Percentiles rank a stretch among this genome's conserved stretches.
Conservation (phyloP, 345 rosid genomes). For the Cardamine occulta region DNA sequence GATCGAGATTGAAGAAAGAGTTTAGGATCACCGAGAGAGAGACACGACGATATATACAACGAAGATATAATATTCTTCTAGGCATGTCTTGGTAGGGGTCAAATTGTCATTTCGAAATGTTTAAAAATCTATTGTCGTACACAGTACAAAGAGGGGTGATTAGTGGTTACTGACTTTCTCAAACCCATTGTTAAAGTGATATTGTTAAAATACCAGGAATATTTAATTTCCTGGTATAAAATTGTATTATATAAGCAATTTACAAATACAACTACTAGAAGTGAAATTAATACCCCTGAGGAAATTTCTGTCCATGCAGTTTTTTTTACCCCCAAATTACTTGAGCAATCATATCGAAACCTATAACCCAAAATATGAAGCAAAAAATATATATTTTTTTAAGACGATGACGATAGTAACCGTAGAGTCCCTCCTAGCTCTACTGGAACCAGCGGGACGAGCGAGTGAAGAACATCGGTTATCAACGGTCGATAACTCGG, state of each 20-base stretch:
- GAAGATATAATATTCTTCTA: neutral
- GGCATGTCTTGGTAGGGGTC: constrained; percentile 12
- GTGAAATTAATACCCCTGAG: neutral
- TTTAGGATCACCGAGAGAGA: neutral
- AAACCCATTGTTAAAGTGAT: neutral
- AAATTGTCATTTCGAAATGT: neutral
- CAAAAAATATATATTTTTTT: neutral
- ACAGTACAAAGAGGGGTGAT: neutral
- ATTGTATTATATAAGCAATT: constrained; percentile 10
- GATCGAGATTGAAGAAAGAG: constrained; percentile 32
- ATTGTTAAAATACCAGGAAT: neutral
- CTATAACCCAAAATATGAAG: neutral
- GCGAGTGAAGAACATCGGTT: constrained; percentile 86
- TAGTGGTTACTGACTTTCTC: constrained; percentile 12
- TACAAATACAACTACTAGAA: constrained; percentile 22
- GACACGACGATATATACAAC: constrained; percentile 38
- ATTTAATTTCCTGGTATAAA: neutral
- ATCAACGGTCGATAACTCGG: constrained; percentile 89
- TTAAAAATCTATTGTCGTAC: constrained; percentile 3
- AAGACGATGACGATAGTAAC: constrained; percentile 33
- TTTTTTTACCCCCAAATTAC: constrained; percentile 4
- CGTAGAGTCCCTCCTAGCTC: constrained; percentile 94
- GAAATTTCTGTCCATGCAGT: neutral
- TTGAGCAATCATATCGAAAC: neutral
- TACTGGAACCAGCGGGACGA: constrained; percentile 75